phyloP scores from a whole-genome alignment of 768 basidiomycete species.

The Hygrophorus russula region DNA sequence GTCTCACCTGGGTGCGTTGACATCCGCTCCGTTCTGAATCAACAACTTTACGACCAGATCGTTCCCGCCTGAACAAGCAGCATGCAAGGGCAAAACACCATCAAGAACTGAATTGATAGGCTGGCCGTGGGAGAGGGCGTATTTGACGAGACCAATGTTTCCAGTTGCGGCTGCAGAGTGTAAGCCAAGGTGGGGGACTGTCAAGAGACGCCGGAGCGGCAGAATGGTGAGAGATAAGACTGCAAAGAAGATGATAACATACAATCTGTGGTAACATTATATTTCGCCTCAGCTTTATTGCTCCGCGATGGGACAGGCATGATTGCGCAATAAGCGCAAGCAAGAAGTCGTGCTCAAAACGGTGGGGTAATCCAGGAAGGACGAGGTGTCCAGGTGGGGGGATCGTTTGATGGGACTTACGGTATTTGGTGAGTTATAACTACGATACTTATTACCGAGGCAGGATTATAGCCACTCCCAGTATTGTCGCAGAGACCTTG shows the following conservation, averaged over 20 bases:
- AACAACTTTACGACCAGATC: slow-evolving; percentile 80
- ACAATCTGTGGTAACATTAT: slow-evolving; percentile 51
- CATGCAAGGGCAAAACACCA: slow-evolving; percentile 94
- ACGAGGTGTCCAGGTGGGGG: too few species aligned
- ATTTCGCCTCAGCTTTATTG: slow-evolving; percentile 40
- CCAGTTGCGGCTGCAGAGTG: slow-evolving; percentile 75
- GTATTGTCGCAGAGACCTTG: too few species aligned
- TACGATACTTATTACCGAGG: too few species aligned
- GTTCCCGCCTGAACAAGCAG: slow-evolving; percentile 85
- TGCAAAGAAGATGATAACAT: slow-evolving; percentile 13
- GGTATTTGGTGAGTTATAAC: too few species aligned
- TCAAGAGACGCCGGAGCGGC: not conserved
- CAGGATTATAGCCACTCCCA: too few species aligned
- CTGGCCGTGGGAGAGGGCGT: slow-evolving; percentile 88
- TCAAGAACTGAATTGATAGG: slow-evolving; percentile 94
- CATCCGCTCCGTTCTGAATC: slow-evolving; percentile 93
- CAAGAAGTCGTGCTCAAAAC: not conserved
- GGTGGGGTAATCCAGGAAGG: too few species aligned
- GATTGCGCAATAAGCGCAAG: not conserved
- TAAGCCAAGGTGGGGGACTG: slow-evolving; percentile 68
- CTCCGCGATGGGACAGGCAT: slow-evolving; percentile 44
- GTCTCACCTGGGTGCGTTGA: slow-evolving; percentile 82
- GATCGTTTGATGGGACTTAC: too few species aligned
- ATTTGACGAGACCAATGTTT: slow-evolving; percentile 87
- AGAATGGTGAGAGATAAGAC: too few species aligned